Evolutionary conservation across 2,329 filamentous ascomycete genomes (phyloP).

Genomic region (Cercospora janseana): DNA sequence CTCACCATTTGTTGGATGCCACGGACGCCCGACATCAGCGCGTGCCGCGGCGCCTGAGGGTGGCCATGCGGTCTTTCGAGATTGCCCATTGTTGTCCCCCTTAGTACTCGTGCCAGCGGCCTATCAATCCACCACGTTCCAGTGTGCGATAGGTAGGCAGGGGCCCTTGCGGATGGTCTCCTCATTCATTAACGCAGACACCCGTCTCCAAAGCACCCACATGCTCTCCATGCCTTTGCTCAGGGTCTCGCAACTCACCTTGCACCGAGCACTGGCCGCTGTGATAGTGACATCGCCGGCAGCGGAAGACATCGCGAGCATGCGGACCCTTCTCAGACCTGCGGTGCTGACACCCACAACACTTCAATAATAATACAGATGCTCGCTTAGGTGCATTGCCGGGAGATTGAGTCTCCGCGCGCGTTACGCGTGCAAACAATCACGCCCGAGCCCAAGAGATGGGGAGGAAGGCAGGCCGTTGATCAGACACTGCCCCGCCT

Average conservation of each 20-base stretch:
- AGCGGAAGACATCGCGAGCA: not conserved
- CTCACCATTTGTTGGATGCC: constrained; percentile 1
- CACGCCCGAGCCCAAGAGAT: not conserved
- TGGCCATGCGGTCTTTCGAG: not conserved
- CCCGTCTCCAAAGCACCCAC: not conserved
- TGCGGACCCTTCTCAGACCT: not conserved
- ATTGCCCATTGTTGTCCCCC: not conserved
- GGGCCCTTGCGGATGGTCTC: too few species aligned
- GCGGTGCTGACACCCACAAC: not conserved
- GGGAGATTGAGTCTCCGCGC: constrained; percentile 6
- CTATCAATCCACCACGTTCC: too few species aligned
- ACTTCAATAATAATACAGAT: not conserved
- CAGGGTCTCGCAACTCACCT: constrained; percentile 3
- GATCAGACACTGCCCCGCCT: not conserved
- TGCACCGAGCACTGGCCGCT: not conserved
- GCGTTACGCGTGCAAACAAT: constrained; percentile 6
- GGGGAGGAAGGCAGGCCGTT: not conserved
- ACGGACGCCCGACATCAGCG: not conserved
- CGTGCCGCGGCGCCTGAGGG: not conserved
- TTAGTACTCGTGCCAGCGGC: too few species aligned
- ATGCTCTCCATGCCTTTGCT: not conserved
- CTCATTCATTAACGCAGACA: too few species aligned
- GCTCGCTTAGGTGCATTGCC: constrained; percentile 8
- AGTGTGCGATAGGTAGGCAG: too few species aligned
- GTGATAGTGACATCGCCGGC: not conserved